phyloP scores from a whole-genome alignment of 2,329 filamentous ascomycete genomes.

The Aspergillus neotritici region DNA sequence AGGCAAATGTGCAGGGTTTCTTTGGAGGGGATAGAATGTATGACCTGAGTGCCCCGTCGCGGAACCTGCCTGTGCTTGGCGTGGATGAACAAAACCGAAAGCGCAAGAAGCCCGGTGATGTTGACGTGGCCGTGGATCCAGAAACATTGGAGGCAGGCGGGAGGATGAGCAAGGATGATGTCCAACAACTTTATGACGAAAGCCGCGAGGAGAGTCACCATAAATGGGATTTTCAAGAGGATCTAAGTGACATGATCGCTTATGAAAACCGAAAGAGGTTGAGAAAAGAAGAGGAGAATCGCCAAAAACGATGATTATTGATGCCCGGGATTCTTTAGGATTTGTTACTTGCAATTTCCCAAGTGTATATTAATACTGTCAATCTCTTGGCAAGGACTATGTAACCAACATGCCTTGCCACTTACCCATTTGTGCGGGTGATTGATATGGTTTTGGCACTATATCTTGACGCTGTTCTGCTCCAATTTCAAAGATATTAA shows the following conservation, averaged over 20 bases:
- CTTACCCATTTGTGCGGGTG: too few species aligned
- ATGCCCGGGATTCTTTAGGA: background rate
- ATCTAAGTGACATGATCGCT: constrained; percentile 92
- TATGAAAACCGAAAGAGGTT: constrained; percentile 85
- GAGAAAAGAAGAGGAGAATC: constrained; percentile 78
- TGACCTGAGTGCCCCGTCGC: constrained; percentile 63
- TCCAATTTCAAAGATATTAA: too few species aligned
- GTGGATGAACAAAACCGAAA: constrained; percentile 71
- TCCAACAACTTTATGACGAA: constrained; percentile 73
- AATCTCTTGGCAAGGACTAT: background rate
- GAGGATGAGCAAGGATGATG: constrained; percentile 76
- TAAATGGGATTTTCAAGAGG: constrained; percentile 76
- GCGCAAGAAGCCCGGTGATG: constrained; percentile 91
- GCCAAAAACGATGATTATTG: constrained; percentile 14
- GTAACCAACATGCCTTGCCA: too few species aligned
- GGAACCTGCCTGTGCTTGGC: constrained; percentile 67
- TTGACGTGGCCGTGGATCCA: constrained; percentile 86
- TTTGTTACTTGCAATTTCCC: background rate
- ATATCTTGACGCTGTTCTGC: too few species aligned
- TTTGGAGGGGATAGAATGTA: constrained; percentile 94
- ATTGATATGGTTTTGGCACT: background rate
- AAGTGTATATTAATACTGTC: background rate
- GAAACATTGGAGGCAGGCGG: constrained; percentile 71
- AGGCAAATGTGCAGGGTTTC: constrained; percentile 82
- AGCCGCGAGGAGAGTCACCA: constrained; percentile 61